Evolutionary conservation across 352 stramenopile genomes (phyloP).

Genomic region (Phytophthora multivora): DNA sequence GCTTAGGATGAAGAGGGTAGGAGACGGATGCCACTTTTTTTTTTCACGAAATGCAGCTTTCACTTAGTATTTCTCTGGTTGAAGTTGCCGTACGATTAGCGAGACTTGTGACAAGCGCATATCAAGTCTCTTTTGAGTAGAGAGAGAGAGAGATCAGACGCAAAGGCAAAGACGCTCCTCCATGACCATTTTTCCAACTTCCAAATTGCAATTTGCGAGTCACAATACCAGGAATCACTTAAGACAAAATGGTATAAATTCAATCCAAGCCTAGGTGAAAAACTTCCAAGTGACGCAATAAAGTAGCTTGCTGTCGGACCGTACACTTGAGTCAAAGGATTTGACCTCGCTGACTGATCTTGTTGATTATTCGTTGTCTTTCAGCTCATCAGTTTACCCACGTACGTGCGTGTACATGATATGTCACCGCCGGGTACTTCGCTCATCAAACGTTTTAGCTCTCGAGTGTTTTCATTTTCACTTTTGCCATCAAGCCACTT

Average conservation of each 20-base stretch:
- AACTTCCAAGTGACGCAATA: too few species aligned
- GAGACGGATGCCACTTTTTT: not conserved
- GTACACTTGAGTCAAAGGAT: too few species aligned
- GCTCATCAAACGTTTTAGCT: not conserved
- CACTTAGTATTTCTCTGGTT: too few species aligned
- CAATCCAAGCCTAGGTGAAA: too few species aligned
- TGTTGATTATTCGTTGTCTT: not conserved
- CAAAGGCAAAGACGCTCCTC: not conserved
- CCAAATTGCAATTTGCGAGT: too few species aligned
- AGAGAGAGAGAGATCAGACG: not conserved
- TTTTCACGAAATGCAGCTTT: not conserved
- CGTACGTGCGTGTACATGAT: conserved; percentile 5
- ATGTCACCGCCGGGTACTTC: not conserved
- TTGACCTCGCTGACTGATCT: too few species aligned
- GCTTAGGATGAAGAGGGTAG: not conserved
- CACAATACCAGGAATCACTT: too few species aligned
- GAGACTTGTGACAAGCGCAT: not conserved
- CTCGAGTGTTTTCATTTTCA: not conserved
- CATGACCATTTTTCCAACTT: too few species aligned
- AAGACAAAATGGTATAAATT: too few species aligned
- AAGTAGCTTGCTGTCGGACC: too few species aligned
- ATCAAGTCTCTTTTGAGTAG: too few species aligned
- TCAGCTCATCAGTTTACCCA: conserved; percentile 17
- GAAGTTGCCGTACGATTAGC: not conserved
- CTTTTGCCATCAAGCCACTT: conserved; percentile 2